Percentiles rank a stretch among this genome's conserved stretches.
phyloP scores from a whole-genome alignment of 192 early-diverging fungal genomes.

The Coemansia biformis region DNA sequence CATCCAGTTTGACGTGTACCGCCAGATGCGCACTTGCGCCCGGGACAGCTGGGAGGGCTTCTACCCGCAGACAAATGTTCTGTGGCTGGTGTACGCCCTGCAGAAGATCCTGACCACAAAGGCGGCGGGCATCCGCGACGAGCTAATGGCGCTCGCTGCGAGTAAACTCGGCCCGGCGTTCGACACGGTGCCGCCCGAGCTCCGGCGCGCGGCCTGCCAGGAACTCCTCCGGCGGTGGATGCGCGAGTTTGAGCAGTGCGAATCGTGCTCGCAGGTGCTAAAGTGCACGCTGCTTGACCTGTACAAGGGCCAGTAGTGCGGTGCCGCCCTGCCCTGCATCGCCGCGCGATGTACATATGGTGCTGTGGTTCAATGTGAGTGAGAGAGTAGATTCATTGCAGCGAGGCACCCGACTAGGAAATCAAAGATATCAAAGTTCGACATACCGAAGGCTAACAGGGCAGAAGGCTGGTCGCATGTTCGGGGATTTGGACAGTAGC shows the following conservation, averaged over 20 bases:
- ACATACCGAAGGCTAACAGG: too few species aligned
- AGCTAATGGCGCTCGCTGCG: conserved; percentile 39
- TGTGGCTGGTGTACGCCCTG: conserved; percentile 46
- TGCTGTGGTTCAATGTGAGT: too few species aligned
- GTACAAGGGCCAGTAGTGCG: conserved; percentile 35
- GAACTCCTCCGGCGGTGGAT: conserved; percentile 48
- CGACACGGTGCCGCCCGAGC: conserved; percentile 14
- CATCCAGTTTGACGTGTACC: conserved; percentile 69
- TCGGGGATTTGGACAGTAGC: too few species aligned
- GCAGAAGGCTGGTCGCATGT: too few species aligned
- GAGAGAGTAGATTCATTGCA: too few species aligned
- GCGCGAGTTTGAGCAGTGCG: conserved; percentile 46
- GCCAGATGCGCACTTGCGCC: conserved; percentile 56
- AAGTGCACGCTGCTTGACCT: conserved; percentile 46
- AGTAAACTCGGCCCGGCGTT: conserved; percentile 38
- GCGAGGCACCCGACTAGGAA: too few species aligned
- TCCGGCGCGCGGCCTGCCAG: conserved; percentile 36
- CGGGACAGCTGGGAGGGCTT: conserved; percentile 38
- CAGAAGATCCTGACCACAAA: conserved; percentile 50
- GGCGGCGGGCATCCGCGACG: conserved; percentile 29
- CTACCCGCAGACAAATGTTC: conserved; percentile 45
- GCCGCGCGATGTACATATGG: too few species aligned
- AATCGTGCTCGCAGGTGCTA: conserved; percentile 40
- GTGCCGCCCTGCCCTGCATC: too few species aligned
- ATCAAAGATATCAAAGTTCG: too few species aligned